Evolutionary conservation across 345 rosid genomes (phyloP).

Genomic region (Camelina sativa): DNA sequence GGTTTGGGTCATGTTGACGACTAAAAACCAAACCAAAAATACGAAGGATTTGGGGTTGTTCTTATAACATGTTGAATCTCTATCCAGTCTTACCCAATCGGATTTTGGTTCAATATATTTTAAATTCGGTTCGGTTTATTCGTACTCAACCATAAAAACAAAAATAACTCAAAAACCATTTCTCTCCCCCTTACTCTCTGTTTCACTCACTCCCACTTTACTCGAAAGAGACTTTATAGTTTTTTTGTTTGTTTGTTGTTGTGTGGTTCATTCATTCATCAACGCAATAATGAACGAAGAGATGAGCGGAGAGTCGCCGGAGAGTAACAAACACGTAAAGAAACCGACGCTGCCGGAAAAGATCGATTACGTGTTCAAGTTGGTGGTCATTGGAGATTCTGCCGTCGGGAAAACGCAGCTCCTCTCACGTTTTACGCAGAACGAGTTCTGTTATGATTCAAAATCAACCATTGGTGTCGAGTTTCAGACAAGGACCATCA

Average conservation of each 20-base stretch:
- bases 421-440: slow-evolving; percentile 71
- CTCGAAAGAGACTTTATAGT: slow-evolving; percentile 13
- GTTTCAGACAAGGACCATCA: slow-evolving; percentile 78
- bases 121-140: not conserved
- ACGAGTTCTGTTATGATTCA: slow-evolving; percentile 72
- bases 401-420: slow-evolving; percentile 86
- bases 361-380: slow-evolving; percentile 75
- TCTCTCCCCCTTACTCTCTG: not conserved
- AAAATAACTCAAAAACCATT: slow-evolving; percentile 13
- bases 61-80: not conserved
- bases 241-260: not conserved
- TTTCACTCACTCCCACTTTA: slow-evolving; percentile 44
- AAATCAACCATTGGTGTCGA: slow-evolving; percentile 90
- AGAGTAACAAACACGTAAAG: slow-evolving; percentile 33
- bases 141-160: not conserved
- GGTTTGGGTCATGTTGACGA: not conserved
- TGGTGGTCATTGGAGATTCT: slow-evolving; percentile 85
- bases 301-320: slow-evolving; percentile 59
- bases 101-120: not conserved
- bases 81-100: not conserved
- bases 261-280: not conserved
- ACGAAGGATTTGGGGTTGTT: not conserved
- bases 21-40: not conserved
- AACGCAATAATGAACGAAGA: slow-evolving; percentile 59
- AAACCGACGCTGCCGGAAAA: slow-evolving; percentile 49